Evolutionary conservation across 2,329 filamentous ascomycete species (phyloP).

Genomic region (Fusarium continuum): DNA sequence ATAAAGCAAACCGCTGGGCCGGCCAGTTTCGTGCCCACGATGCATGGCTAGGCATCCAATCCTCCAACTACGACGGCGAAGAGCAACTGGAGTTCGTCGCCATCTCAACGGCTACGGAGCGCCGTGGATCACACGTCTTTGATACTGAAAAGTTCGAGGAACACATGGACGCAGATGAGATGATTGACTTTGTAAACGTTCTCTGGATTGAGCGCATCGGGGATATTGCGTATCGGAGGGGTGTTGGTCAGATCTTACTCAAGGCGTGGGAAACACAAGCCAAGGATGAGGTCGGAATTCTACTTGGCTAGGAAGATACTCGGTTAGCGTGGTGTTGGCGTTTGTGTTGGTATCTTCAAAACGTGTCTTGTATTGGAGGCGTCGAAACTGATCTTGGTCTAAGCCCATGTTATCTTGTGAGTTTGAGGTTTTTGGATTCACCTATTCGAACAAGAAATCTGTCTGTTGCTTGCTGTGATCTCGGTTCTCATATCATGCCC

Average conservation of each 20-base stretch:
- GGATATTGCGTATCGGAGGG: slow-evolving; percentile 53
- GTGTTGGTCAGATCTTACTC: slow-evolving; percentile 54
- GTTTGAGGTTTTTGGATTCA: background rate
- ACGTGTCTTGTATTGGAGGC: slow-evolving; percentile 14
- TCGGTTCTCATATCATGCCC: background rate
- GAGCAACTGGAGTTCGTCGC: slow-evolving; percentile 57
- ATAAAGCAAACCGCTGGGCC: slow-evolving; percentile 50
- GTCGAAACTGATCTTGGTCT: slow-evolving; percentile 3
- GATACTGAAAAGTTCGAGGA: slow-evolving; percentile 53
- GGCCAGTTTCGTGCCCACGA: slow-evolving; percentile 57
- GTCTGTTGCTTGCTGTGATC: too few species aligned
- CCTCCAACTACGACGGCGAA: slow-evolving; percentile 57
- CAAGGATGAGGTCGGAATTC: slow-evolving; percentile 52
- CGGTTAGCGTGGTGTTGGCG: slow-evolving; percentile 32
- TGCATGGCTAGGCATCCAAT: slow-evolving; percentile 56
- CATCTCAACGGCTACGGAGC: slow-evolving; percentile 53
- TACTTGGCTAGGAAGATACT: slow-evolving; percentile 49
- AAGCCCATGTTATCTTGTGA: background rate
- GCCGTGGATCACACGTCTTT: slow-evolving; percentile 54
- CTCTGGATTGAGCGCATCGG: slow-evolving; percentile 58
- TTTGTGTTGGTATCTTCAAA: slow-evolving; percentile 4
- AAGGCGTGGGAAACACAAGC: slow-evolving; percentile 54
- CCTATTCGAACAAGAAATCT: background rate
- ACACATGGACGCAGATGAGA: slow-evolving; percentile 53
- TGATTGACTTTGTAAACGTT: slow-evolving; percentile 58